Evolutionary conservation across 306 rosid genomes (phyloP).

Genomic region (Rubus parviflorus): DNA sequence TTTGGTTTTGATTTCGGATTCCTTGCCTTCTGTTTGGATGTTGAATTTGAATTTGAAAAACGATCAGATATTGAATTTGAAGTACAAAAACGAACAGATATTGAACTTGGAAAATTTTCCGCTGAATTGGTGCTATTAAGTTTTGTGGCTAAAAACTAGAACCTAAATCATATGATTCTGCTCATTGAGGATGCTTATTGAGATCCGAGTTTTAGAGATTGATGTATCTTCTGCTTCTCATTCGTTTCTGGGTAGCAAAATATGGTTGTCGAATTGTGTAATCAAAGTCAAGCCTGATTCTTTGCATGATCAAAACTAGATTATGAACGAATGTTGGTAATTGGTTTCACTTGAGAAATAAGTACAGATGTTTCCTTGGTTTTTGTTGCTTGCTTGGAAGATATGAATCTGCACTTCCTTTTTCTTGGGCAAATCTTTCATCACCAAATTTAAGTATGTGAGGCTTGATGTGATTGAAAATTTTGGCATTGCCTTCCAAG

Average conservation of each 20-base stretch:
- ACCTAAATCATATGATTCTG: not conserved
- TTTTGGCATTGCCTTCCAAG: not conserved
- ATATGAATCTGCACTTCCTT: not conserved
- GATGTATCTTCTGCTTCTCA: not conserved
- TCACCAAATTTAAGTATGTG: not conserved
- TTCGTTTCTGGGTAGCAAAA: not conserved
- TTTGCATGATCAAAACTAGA: conserved; percentile 4
- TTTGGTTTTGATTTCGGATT: not conserved
- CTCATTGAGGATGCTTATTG: not conserved
- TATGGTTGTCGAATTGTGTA: not conserved
- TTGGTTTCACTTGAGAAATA: not conserved
- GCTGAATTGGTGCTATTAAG: not conserved
- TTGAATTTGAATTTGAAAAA: not conserved
- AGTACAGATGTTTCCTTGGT: not conserved
- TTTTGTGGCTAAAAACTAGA: not conserved
- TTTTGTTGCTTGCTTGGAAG: not conserved
- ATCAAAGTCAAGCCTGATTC: not conserved
- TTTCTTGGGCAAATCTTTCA: not conserved
- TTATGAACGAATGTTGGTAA: not conserved
- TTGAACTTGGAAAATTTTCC: not conserved
- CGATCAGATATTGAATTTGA: not conserved
- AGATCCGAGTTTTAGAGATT: not conserved
- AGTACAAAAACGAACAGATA: not conserved
- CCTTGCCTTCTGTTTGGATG: not conserved
- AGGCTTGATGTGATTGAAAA: not conserved